Evolutionary conservation across 129 eudicot species (phyloP).

Genomic region (Daucus carota): DH1_v3.0 NC_030384.2:45194001-45194500

Average conservation of each 20-base stretch:
- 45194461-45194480: neutral
- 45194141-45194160: neutral
- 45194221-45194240: constrained; percentile 38
- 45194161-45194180: neutral
- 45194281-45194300: constrained; percentile 52
- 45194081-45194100: constrained; percentile 8
- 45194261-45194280: constrained; percentile 48
- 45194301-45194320: constrained; percentile 35
- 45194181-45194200: neutral
- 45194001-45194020: neutral
- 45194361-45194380: constrained; percentile 53
- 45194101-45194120: constrained; percentile 1
- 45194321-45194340: constrained; percentile 48
- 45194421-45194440: neutral
- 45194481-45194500: neutral
- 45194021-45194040: neutral
- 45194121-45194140: constrained; percentile 12
- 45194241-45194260: constrained; percentile 53
- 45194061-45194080: neutral
- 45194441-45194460: neutral
- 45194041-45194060: neutral
- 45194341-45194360: constrained; percentile 65
- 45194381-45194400: constrained; percentile 44
- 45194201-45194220: constrained; percentile 22
- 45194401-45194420: constrained; percentile 34